These are phyloP conservation scores for Trichoderma breve DNA, from an alignment of 2,329 filamentous ascomycete species.

Conservation along the genomic window DNA sequence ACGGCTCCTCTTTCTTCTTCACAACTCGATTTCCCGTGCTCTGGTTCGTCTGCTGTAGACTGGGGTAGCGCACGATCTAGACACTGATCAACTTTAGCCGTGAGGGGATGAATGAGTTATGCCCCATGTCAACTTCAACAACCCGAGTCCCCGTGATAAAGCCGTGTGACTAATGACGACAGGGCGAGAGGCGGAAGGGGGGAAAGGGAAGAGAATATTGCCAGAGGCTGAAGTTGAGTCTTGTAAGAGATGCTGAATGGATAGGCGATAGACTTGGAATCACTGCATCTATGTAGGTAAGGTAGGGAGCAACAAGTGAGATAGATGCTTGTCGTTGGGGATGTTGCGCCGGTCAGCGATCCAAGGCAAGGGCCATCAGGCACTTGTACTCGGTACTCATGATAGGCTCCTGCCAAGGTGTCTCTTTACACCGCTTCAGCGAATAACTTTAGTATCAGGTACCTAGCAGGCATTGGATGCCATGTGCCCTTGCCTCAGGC, in stretches of 20 bases:
- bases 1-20: slow-evolving; percentile 11
- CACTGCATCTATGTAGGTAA: not conserved
- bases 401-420: not conserved
- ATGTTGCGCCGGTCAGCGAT: not conserved
- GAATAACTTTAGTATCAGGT: not conserved
- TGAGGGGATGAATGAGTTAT: slow-evolving; percentile 13
- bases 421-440: too few species aligned
- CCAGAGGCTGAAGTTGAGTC: not conserved
- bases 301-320: not conserved
- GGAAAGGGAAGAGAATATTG: not conserved
- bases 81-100: slow-evolving; percentile 16
- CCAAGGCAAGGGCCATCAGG: not conserved
- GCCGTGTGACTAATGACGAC: slow-evolving; percentile 7
- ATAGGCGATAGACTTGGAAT: not conserved
- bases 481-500: not conserved
- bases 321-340: not conserved
- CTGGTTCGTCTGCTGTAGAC: not conserved
- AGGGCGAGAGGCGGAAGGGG: not conserved
- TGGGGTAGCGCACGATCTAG: slow-evolving; percentile 11
- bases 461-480: not conserved
- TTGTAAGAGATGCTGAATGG: not conserved
- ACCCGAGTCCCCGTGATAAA: slow-evolving; percentile 12
- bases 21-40: not conserved
- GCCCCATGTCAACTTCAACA: not conserved
- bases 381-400: not conserved